These are phyloP conservation scores for Chlamydomonas reinhardtii DNA, from an alignment of 163 green algal genomes.

Conservation along the genomic window DNA sequence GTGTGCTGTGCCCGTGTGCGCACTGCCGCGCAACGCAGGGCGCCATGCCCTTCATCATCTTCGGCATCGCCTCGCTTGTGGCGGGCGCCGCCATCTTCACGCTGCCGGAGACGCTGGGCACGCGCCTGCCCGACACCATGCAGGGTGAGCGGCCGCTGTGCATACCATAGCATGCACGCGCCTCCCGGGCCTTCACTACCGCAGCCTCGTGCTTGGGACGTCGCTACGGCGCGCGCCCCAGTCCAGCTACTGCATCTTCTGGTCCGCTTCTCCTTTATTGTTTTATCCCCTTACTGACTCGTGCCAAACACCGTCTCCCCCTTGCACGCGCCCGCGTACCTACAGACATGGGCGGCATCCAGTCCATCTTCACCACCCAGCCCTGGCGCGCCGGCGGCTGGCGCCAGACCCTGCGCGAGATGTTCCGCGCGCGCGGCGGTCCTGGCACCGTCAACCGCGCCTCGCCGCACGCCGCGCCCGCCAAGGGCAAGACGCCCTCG, in stretches of 20 bases:
- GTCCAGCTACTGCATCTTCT: too few relatives aligned
- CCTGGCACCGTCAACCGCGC: not conserved
- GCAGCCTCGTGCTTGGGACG: too few relatives aligned
- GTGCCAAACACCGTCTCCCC: too few relatives aligned
- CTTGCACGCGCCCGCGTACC: not conserved
- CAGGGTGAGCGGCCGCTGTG: not conserved
- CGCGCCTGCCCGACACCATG: conserved; percentile 62
- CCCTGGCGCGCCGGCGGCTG: conserved; percentile 47
- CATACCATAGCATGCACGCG: too few relatives aligned
- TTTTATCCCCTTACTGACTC: too few relatives aligned
- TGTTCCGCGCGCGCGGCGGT: conserved; percentile 48
- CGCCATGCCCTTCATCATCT: conserved; percentile 59
- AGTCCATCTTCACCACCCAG: conserved; percentile 62
- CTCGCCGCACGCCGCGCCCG: too few relatives aligned
- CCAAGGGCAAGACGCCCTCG: not conserved
- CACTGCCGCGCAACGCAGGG: not conserved
- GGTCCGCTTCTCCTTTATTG: too few relatives aligned
- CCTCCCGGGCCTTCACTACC: too few relatives aligned
- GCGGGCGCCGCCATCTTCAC: conserved; percentile 62
- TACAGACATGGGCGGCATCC: conserved; percentile 62
- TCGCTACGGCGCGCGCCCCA: too few relatives aligned
- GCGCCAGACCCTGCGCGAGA: conserved; percentile 49
- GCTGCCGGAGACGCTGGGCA: conserved; percentile 67
- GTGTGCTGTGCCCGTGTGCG: too few relatives aligned
- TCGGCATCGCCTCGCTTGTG: conserved; percentile 55